These are phyloP conservation scores for Fusarium zealandicum DNA, from an alignment of 2,329 filamentous ascomycete species.

Conservation along the genomic window DNA sequence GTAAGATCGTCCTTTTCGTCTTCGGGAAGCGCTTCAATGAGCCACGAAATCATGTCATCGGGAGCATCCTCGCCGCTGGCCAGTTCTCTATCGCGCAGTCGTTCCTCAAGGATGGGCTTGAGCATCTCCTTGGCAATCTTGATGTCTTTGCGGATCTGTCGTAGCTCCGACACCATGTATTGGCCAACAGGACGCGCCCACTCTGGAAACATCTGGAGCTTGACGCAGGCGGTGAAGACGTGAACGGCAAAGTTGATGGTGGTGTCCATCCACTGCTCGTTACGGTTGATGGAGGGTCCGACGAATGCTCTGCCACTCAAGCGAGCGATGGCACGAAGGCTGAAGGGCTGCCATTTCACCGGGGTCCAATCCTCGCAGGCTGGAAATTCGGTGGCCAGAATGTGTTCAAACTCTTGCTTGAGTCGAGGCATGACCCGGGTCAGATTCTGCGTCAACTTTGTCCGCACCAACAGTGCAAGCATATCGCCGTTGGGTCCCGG, in stretches of 20 bases:
- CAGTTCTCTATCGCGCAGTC: slow-evolving; percentile 51
- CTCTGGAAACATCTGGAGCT: slow-evolving; percentile 60
- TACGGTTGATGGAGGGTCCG: slow-evolving; percentile 57
- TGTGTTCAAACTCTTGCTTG: slow-evolving; percentile 56
- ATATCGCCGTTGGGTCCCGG: slow-evolving; percentile 56
- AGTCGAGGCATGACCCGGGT: slow-evolving; percentile 55
- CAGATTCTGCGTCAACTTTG: slow-evolving; percentile 57
- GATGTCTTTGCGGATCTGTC: slow-evolving; percentile 54
- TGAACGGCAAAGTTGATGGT: slow-evolving; percentile 59
- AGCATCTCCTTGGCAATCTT: slow-evolving; percentile 53
- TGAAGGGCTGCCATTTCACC: slow-evolving; percentile 60
- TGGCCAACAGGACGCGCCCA: slow-evolving; percentile 58
- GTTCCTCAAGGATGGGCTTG: slow-evolving; percentile 55
- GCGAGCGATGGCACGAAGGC: slow-evolving; percentile 59
- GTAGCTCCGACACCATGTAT: slow-evolving; percentile 55
- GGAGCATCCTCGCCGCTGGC: slow-evolving; percentile 46
- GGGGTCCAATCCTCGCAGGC: slow-evolving; percentile 62
- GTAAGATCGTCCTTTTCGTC: slow-evolving; percentile 49
- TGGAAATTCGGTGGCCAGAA: slow-evolving; percentile 57
- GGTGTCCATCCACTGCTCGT: slow-evolving; percentile 62
- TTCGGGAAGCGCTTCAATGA: slow-evolving; percentile 51
- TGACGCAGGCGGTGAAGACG: slow-evolving; percentile 56
- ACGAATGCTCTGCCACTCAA: slow-evolving; percentile 63
- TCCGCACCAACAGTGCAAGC: slow-evolving; percentile 53
- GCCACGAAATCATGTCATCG: slow-evolving; percentile 56